phyloP scores from a whole-genome alignment of 306 rosid genomes.

The Pyrus communis region DNA sequence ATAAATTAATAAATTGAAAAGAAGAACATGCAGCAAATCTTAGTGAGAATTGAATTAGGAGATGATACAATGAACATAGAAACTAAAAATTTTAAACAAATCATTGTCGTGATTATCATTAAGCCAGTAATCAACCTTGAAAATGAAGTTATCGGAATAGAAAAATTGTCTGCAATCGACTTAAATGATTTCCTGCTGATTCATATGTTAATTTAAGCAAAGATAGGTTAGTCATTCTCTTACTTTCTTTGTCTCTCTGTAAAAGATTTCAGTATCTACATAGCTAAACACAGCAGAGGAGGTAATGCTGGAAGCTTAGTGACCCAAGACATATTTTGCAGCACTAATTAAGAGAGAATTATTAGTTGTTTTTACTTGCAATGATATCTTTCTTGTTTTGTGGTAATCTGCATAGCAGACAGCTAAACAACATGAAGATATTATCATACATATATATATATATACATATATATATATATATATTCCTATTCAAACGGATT shows the following conservation, averaged over 20 bases:
- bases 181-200: not conserved
- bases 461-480: not conserved
- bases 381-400: not conserved
- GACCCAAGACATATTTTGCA: constrained; percentile 1
- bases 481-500: no score
- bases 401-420: not conserved
- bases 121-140: no score
- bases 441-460: not conserved
- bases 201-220: not conserved
- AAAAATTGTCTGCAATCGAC: not conserved
- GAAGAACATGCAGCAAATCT: not conserved
- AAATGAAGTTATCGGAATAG: no score
- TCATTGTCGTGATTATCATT: no score
- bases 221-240: not conserved
- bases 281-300: not conserved
- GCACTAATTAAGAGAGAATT: not conserved
- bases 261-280: not conserved
- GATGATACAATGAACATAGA: no score
- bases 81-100: no score
- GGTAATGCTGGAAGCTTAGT: not conserved
- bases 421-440: not conserved
- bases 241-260: not conserved
- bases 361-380: not conserved
- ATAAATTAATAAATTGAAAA: not conserved
- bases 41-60: no score